Evolutionary conservation across 2,329 filamentous ascomycete genomes (phyloP).

Genomic region (Epichloe brachyelytri): DNA sequence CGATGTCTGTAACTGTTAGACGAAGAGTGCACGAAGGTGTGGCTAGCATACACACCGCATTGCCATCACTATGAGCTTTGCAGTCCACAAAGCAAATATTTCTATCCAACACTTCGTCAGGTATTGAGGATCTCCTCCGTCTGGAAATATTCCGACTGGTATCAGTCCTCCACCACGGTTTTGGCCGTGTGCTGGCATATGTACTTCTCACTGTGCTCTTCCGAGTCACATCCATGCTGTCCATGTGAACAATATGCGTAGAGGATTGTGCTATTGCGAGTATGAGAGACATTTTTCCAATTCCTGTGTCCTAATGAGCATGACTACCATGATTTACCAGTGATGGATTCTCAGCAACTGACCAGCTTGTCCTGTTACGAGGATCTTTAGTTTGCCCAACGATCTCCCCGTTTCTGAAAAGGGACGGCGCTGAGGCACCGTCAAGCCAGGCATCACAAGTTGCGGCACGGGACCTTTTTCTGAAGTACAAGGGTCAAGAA

Average conservation of each 20-base stretch:
- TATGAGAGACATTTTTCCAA: conserved; percentile 88
- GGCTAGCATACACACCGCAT: conserved; percentile 31
- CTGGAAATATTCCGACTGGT: conserved; percentile 46
- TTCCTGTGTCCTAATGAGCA: conserved; percentile 33
- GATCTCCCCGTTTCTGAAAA: conserved; percentile 80
- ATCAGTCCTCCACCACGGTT: conserved; percentile 82
- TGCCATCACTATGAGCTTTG: conserved; percentile 44
- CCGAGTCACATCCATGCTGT: conserved; percentile 39
- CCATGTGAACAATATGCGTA: conserved; percentile 88
- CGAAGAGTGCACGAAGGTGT: background rate
- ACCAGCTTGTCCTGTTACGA: conserved; percentile 72
- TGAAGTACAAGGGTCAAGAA: conserved; percentile 7
- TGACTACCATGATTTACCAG: background rate
- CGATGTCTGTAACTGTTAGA: background rate
- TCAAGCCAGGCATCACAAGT: conserved; percentile 95
- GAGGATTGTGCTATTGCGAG: conserved; percentile 77
- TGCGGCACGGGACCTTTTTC: conserved; percentile 41
- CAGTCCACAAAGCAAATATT: conserved; percentile 94
- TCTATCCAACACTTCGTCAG: conserved; percentile 70
- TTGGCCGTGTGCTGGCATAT: conserved; percentile 69
- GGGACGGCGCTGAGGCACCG: conserved; percentile 75
- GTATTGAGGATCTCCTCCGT: conserved; percentile 49
- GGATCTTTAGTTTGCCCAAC: conserved; percentile 77
- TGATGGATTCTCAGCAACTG: conserved; percentile 12
- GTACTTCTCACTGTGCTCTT: conserved; percentile 44